Evolutionary conservation across 768 basidiomycete genomes (phyloP), one percentile per base, ranked within the genome.

Genomic region (Rubroboletus satanas): DNA sequence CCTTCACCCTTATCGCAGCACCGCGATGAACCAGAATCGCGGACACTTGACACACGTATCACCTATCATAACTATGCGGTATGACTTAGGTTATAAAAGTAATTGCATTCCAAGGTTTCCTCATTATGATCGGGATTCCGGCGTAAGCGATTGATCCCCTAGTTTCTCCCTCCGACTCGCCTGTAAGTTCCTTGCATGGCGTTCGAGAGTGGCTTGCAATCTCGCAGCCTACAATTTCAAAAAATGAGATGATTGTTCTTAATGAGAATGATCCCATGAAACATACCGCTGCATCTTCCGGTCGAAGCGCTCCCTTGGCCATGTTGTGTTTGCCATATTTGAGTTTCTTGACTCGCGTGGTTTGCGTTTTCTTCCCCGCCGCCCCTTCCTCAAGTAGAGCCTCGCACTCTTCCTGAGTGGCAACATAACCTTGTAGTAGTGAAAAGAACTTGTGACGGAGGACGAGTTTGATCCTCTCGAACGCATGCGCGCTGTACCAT

Each of bases 391-490:
- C 45, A 66, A 92, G 78, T 29, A 93, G 71, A 38, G 80, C 80
- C 37, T 75, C 77, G 63, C 89, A 93, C 61, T 90, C 88, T 55
- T 85, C 84, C 54, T 88, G 84, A 10, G 87, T 82, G 0, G 87
- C 82, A 12, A 82, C 72, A 57, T 87, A 81, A 6, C 90, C 88
- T 63, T 89, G 83, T 1, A 90, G 74, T 15, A 90, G 73, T 29
- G 84, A 81, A 72, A 90, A 87, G 73, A 89, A 91, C 69, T 97
- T 97, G 68, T 90, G 85, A 31, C 92, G 81, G 15, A 95, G 76
- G 54, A 97, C 80, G 5, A 80, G 81, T 69, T 92, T 93, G 71
- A 98, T 94, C 54, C 83, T 82, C 59, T 92, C 89, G 54, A 94
- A 77, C 4, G 86, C 81, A 57, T 85, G 82, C 0, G 81, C 75